Base-by-base conservation (phyloP, 1,284 basidiomycete genomes). In the Tranzscheliella williamsii region DNA sequence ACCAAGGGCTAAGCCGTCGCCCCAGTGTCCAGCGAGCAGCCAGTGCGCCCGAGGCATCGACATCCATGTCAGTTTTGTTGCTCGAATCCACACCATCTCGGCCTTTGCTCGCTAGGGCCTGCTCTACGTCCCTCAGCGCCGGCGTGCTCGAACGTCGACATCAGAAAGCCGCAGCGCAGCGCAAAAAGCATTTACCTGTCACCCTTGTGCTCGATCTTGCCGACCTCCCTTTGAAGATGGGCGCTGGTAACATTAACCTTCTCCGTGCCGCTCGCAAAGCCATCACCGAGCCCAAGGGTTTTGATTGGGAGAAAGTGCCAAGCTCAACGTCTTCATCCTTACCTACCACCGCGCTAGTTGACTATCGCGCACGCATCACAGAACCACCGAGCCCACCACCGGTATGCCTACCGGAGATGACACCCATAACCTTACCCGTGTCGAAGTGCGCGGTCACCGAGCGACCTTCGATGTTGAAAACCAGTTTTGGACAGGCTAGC, bases 21-120 rank as follows among this genome's bases (percentile, higher is more conserved):
- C 61, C 55, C 13, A 58, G 55, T 17, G 61, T 64, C 2, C 54
- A 58, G 38, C 47, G 61, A 31, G 48, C 55, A 6, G 46, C 61
- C 3, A 58, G 54, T 23, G 55, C 51, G 9, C 61, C 61, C 3
- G 55, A 64, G 23, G 38, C 61, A 1, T 39, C 46, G 9, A 44
- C 46, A 8, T 50, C 54, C 24, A 27, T 63, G 24, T 57, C 57
- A 12, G 53, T 63, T 17, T 49, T 52, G 18, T 18, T 53, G 5
- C 5, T 26, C 3, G 40, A 42, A 1, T 44, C 40, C 21, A 38
- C 52, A 2, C 18, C 23, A 16, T 15, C 42, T 24, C 52, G 49
- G 22, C 56, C 56, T 18, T 42, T 49, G 1, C 11, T 61, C n/a
- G 51, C 52, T 11, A 47, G 62, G 12, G 46, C 52, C 6, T 60